Percentiles rank a stretch among this genome's conserved stretches.
Evolutionary conservation across 2,329 filamentous ascomycete genomes (phyloP).

Genomic region (Rutstroemia sp.): DNA sequence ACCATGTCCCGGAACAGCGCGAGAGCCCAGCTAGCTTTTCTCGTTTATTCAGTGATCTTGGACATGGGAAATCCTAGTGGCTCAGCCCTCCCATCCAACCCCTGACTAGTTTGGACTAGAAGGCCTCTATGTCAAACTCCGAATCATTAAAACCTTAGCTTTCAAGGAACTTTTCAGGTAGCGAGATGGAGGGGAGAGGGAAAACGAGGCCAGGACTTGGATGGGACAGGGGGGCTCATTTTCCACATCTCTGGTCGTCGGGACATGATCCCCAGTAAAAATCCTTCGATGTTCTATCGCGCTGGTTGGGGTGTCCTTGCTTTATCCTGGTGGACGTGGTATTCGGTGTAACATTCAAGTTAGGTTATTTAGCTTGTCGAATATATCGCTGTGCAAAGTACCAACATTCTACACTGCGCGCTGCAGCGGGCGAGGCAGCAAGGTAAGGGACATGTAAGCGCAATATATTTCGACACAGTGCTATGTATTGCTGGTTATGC

Average conservation of each 20-base stretch:
- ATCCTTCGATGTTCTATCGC: not conserved
- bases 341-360: not conserved
- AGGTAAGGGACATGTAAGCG: not conserved
- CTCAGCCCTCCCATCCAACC: not conserved
- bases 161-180: not conserved
- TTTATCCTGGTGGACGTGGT: not conserved
- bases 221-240: not conserved
- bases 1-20: not conserved
- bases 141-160: not conserved
- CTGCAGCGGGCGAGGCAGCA: no score
- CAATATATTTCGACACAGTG: not conserved
- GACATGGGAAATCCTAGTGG: not conserved
- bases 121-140: not conserved
- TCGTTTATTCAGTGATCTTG: not conserved
- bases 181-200: not conserved
- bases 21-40: not conserved
- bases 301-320: not conserved
- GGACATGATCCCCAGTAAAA: constrained; percentile 2
- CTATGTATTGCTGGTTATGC: not conserved
- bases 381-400: not conserved
- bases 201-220: not conserved
- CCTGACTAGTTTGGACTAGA: constrained; percentile 5
- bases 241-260: constrained; percentile 4
- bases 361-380: not conserved
- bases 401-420: not conserved